Evolutionary conservation across 2,329 filamentous ascomycete genomes (phyloP).

Genomic region (Pochonia chlamydosporia): DNA sequence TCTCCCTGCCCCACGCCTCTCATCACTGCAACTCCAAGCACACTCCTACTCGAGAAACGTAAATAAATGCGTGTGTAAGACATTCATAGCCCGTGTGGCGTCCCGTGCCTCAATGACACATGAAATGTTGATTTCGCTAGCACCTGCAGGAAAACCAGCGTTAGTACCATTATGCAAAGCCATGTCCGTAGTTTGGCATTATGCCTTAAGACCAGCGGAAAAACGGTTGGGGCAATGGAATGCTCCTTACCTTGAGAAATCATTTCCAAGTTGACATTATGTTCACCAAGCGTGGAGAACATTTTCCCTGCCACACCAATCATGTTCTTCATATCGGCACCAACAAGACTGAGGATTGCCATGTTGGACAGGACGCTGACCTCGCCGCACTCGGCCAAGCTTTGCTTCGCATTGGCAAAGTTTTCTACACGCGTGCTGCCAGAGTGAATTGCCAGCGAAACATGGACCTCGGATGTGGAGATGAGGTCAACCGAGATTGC

Average conservation of each 20-base stretch:
- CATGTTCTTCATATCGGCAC: conserved; percentile 97
- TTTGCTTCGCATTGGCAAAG: conserved; percentile 62
- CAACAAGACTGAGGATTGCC: conserved; percentile 92
- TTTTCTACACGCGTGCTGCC: conserved; percentile 59
- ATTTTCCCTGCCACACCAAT: conserved; percentile 86
- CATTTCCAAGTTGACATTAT: conserved; percentile 98
- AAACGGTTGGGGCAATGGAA: too few species aligned
- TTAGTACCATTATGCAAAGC: conserved; percentile 8
- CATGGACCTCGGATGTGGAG: conserved; percentile 92
- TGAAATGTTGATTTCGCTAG: conserved; percentile 98
- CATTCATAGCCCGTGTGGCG: conserved; percentile 88
- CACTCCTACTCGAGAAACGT: conserved; percentile 72
- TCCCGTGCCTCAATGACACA: conserved; percentile 92
- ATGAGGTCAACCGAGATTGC: conserved; percentile 92
- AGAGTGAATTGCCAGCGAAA: conserved; percentile 92
- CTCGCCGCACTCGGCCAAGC: conserved; percentile 75
- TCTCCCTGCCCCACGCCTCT: too few species aligned
- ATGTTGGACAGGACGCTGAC: conserved; percentile 88
- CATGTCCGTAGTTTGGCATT: not conserved
- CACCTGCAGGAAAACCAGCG: conserved; percentile 49
- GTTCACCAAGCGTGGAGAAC: conserved; percentile 90
- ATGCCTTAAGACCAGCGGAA: too few species aligned
- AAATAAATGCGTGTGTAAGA: conserved; percentile 93
- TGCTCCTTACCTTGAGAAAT: conserved; percentile 81
- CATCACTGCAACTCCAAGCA: not conserved